phyloP scores from a whole-genome alignment of 176 grass and related monocot species.

The Oryza nivara region DNA sequence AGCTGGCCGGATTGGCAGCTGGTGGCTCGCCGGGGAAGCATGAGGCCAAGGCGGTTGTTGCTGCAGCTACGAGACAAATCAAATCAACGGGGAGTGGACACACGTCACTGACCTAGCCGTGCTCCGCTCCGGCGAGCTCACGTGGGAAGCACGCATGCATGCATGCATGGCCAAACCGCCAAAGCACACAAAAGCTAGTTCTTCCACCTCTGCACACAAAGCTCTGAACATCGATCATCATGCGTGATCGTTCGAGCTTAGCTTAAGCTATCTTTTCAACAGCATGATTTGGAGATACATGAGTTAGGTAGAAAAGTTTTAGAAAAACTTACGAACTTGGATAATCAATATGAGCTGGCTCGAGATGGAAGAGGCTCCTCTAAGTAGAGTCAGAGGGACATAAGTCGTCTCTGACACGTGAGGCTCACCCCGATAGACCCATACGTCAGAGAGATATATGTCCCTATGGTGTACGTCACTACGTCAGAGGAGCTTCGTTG shows the following conservation, averaged over 20 bases:
- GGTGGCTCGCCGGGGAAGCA: not conserved
- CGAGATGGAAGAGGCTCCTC: too few species aligned
- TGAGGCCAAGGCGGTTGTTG: slow-evolving; percentile 35
- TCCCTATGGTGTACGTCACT: too few species aligned
- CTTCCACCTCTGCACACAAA: not conserved
- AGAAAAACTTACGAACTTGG: not conserved
- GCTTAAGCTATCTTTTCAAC: not conserved
- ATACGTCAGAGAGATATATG: too few species aligned
- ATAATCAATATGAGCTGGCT: not conserved
- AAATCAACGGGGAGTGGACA: not conserved
- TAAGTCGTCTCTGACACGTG: too few species aligned
- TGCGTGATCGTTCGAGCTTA: not conserved
- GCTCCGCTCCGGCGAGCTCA: not conserved
- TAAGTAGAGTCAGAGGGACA: too few species aligned
- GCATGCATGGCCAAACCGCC: not conserved
- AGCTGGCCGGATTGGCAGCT: not conserved
- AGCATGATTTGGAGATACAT: not conserved
- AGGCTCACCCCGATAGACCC: too few species aligned
- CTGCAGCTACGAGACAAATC: slow-evolving; percentile 19
- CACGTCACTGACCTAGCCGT: slow-evolving; percentile 9
- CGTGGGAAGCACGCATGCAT: slow-evolving; percentile 17
- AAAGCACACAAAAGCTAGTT: not conserved
- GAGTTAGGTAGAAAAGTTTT: not conserved
- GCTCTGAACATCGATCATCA: not conserved
- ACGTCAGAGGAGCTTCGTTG: too few species aligned